phyloP scores from a whole-genome alignment of 2,329 filamentous ascomycete genomes.

The Sporothrix curviconia region DNA sequence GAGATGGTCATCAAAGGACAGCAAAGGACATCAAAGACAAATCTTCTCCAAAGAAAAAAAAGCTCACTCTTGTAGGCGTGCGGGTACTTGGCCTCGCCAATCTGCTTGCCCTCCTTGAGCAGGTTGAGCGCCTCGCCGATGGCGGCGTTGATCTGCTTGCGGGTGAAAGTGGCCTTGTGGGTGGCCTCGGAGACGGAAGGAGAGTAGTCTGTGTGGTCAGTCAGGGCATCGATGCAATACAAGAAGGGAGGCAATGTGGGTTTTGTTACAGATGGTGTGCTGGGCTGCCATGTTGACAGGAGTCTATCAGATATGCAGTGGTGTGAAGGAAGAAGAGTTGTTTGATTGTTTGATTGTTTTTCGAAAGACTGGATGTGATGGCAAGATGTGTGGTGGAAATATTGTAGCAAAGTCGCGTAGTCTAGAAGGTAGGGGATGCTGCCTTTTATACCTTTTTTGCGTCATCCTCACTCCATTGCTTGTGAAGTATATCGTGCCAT shows the following conservation, averaged over 20 bases:
- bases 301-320: not conserved
- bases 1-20: no score
- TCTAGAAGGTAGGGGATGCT: not conserved
- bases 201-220: conserved; percentile 13
- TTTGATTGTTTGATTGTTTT: not conserved
- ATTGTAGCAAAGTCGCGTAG: not conserved
- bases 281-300: conserved; percentile 8
- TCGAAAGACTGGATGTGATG: not conserved
- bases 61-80: conserved; percentile 15
- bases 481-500: not conserved
- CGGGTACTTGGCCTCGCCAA: conserved; percentile 14
- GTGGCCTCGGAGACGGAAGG: conserved; percentile 13
- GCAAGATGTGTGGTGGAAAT: not conserved
- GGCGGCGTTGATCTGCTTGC: conserved; percentile 13
- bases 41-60: no score
- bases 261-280: conserved; percentile 10
- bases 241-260: not conserved
- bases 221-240: not conserved
- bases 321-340: not conserved
- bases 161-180: conserved; percentile 9
- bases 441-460: not conserved
- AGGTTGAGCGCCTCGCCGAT: conserved; percentile 12
- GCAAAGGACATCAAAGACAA: no score
- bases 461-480: not conserved
- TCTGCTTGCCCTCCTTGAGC: conserved; percentile 13